Evolutionary conservation across 495 filamentous ascomycete species (phyloP), one percentile per base, ranked within the genome.

Genomic region (Penicillium waksmanii): DNA sequence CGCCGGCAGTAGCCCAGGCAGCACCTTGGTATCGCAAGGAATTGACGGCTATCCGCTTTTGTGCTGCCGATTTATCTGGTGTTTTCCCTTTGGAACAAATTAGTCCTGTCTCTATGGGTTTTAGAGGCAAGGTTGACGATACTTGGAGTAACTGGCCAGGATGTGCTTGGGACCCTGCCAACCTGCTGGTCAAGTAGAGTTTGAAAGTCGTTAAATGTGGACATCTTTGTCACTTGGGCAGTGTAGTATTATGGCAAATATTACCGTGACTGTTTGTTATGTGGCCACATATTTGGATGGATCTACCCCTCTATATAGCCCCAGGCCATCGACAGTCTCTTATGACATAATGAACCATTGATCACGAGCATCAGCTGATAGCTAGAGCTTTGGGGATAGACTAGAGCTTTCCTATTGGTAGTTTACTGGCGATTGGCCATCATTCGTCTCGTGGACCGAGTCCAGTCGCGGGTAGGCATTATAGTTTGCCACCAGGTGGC

Each of bases 1-100:
- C 73, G 23, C 71, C 73, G 9, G 69, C 73, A 3, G 66, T 65
- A 10, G 42, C 56, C 73, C 73, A 75, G 4, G 69, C 73, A 42
- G 71, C 57, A 0, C 69, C 64, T 42, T 75, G 73, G 23, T 61
- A 58, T 10, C 69, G 67, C 44, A 75, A 42, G 5, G 70, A 71
- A 33, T 15, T 63, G 5, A 63, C 17, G 0, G 67, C 63, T 38
- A 69, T 71, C 9, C 52, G 43, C 11, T 48, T 64, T 34, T 61
- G 58, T 1, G 50, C 53, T 8, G 53, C 58, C 3, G 57, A 25
- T 12, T 34, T 44, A 19, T 64, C 65, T 56, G 42, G 25, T 21
- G 15, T n/a, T 44, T 51, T n/a, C 50, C 23, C 38, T 52, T 7
- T 8, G 2, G 19, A 44, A 34, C 31, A 5, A 27, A 44, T 43